Percentiles rank a stretch among this genome's conserved stretches.
These are phyloP conservation scores for Diaporthe velutina DNA, from an alignment of 2,329 filamentous ascomycete species.

Conservation along the genomic window DNA sequence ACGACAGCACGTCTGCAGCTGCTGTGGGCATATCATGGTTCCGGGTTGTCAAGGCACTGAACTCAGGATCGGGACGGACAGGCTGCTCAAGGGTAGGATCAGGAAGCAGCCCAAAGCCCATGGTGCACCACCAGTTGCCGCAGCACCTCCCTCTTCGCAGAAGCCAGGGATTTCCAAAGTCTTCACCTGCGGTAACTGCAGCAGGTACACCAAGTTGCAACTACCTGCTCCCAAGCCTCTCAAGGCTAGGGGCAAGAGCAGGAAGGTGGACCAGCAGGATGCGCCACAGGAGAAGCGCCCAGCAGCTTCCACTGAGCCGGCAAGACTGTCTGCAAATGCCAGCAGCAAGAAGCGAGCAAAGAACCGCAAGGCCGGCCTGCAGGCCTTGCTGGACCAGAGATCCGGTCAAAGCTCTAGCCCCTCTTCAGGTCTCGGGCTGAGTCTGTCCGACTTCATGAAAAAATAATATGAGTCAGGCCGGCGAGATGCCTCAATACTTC, in stretches of 20 bases:
- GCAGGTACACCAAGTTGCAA: conserved; percentile 55
- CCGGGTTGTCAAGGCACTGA: conserved; percentile 60
- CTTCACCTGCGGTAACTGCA: conserved; percentile 61
- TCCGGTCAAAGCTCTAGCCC: conserved; percentile 50
- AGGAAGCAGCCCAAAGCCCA: conserved; percentile 29
- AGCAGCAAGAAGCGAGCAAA: conserved; percentile 76
- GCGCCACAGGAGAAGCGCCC: conserved; percentile 1
- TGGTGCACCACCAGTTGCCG: neutral
- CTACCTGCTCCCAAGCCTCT: conserved; percentile 54
- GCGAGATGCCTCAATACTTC: neutral
- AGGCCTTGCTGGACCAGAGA: conserved; percentile 71
- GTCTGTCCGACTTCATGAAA: conserved; percentile 68
- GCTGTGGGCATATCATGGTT: conserved; percentile 73
- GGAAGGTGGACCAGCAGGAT: neutral
- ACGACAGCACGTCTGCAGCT: conserved; percentile 67
- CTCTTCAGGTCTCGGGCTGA: conserved; percentile 57
- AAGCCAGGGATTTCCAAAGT: conserved; percentile 51
- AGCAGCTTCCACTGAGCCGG: conserved; percentile 41
- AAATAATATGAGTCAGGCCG: conserved; percentile 43
- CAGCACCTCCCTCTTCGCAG: neutral
- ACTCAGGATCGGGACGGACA: conserved; percentile 54
- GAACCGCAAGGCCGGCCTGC: conserved; percentile 74
- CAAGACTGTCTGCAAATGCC: conserved; percentile 61
- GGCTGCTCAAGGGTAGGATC: conserved; percentile 62
- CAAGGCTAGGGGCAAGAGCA: conserved; percentile 38